phyloP scores from a whole-genome alignment of 2,329 filamentous ascomycete genomes.

The Aspergillus spinulosporus region DNA sequence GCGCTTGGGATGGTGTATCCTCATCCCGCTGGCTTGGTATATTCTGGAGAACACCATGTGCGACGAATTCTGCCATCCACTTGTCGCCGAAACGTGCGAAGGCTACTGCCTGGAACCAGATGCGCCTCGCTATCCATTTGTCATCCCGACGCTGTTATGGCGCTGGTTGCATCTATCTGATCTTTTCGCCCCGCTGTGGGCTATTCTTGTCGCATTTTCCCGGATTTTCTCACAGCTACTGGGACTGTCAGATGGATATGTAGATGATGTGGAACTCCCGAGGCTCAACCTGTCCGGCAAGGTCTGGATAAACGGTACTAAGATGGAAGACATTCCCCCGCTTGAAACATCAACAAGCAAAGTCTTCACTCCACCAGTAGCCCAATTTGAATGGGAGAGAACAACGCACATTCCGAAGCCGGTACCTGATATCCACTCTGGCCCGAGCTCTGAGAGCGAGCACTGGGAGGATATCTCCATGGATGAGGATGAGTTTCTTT shows the following conservation, averaged over 20 bases:
- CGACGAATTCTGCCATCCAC: conserved; percentile 54
- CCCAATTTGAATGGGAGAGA: conserved; percentile 11
- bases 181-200: conserved; percentile 32
- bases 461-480: conserved; percentile 27
- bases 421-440: conserved; percentile 15
- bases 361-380: conserved; percentile 17
- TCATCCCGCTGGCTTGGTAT: conserved; percentile 51
- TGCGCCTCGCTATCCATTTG: conserved; percentile 56
- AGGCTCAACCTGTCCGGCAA: conserved; percentile 32
- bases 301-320: conserved; percentile 33
- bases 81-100: conserved; percentile 49
- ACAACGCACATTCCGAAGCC: conserved; percentile 4
- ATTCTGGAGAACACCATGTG: conserved; percentile 51
- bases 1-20: conserved; percentile 40
- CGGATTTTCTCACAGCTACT: conserved; percentile 37
- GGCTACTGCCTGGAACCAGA: conserved; percentile 54
- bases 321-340: conserved; percentile 23
- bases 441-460: conserved; percentile 15
- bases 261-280: conserved; percentile 35
- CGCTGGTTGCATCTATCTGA: conserved; percentile 46
- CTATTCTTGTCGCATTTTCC: conserved; percentile 33
- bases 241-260: conserved; percentile 46
- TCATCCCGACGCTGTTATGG: conserved; percentile 57
- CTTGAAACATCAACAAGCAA: conserved; percentile 16
- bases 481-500: conserved; percentile 38